These are phyloP conservation scores for Nitzschia sp. DNA, from an alignment of 108 stramenopile species.

Conservation along the genomic window DNA sequence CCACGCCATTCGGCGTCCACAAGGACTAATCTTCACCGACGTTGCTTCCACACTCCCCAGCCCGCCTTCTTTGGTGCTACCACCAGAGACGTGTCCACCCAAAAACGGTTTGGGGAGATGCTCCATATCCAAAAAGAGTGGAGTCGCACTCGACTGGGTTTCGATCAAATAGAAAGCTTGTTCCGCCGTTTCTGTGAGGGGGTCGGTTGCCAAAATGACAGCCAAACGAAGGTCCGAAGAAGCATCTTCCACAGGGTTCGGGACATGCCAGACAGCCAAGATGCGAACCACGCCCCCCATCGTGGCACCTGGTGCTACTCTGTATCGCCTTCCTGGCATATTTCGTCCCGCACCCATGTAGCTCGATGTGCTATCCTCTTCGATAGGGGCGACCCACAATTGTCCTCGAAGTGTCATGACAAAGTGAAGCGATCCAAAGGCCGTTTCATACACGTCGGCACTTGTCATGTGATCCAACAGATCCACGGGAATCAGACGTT, in stretches of 20 bases:
- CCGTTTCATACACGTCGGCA: constrained; percentile 49
- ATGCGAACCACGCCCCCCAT: constrained; percentile 59
- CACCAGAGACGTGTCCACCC: constrained; percentile 63
- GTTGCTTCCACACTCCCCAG: constrained; percentile 56
- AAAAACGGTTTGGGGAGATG: constrained; percentile 65
- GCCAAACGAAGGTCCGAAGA: constrained; percentile 43
- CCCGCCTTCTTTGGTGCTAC: constrained; percentile 55
- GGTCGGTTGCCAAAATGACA: constrained; percentile 73
- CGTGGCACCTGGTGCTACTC: constrained; percentile 59
- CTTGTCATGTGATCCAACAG: constrained; percentile 26
- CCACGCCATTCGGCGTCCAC: constrained; percentile 66
- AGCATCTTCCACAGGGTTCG: constrained; percentile 33
- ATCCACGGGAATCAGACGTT: constrained; percentile 49
- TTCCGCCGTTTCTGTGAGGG: constrained; percentile 62
- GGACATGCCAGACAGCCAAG: constrained; percentile 47
- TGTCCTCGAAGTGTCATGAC: constrained; percentile 63
- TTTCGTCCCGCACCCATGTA: constrained; percentile 55
- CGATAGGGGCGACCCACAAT: constrained; percentile 58
- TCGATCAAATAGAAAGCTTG: constrained; percentile 73
- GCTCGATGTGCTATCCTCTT: not conserved
- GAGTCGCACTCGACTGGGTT: constrained; percentile 38
- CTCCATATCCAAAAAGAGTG: constrained; percentile 39
- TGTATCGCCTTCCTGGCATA: constrained; percentile 60
- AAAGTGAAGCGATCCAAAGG: constrained; percentile 43
- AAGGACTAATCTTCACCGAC: constrained; percentile 56